phyloP scores from a whole-genome alignment of 2,329 filamentous ascomycete genomes.

The Claviceps maximensis region DNA sequence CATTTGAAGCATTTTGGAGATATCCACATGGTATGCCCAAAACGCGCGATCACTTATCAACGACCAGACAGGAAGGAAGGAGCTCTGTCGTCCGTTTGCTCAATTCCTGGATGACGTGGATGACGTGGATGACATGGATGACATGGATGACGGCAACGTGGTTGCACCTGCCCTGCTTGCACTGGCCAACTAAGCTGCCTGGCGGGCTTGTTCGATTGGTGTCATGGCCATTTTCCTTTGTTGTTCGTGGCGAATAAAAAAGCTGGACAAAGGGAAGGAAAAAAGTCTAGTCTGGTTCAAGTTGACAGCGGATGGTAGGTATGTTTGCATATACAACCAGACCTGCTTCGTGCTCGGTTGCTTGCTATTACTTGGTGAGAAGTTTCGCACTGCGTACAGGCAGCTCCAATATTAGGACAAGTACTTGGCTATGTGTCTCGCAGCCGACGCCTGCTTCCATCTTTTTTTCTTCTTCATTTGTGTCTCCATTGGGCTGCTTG shows the following conservation, averaged over 20 bases:
- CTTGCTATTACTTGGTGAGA: not conserved
- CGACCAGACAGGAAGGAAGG: not conserved
- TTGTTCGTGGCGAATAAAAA: too few relatives aligned
- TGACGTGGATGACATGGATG: not conserved
- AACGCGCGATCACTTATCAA: not conserved
- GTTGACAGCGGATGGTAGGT: too few relatives aligned
- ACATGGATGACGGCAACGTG: not conserved
- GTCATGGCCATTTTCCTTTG: too few relatives aligned
- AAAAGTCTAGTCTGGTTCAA: too few relatives aligned
- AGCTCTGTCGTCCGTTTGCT: not conserved
- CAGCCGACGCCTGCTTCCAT: not conserved
- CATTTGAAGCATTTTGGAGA: too few relatives aligned
- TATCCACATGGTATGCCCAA: not conserved
- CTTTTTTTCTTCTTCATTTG: not conserved
- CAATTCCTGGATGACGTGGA: too few relatives aligned
- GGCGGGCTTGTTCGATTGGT: too few relatives aligned
- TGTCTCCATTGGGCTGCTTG: not conserved
- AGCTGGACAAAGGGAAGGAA: too few relatives aligned
- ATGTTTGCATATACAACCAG: too few relatives aligned
- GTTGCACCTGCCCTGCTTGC: not conserved
- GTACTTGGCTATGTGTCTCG: too few relatives aligned
- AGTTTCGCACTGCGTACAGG: not conserved
- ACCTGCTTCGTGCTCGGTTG: too few relatives aligned
- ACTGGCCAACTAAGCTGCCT: not conserved
- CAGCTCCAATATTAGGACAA: too few relatives aligned